These are phyloP conservation scores for Microcos paniculata DNA, from an alignment of 345 rosid species.

Conservation along the genomic window DNA sequence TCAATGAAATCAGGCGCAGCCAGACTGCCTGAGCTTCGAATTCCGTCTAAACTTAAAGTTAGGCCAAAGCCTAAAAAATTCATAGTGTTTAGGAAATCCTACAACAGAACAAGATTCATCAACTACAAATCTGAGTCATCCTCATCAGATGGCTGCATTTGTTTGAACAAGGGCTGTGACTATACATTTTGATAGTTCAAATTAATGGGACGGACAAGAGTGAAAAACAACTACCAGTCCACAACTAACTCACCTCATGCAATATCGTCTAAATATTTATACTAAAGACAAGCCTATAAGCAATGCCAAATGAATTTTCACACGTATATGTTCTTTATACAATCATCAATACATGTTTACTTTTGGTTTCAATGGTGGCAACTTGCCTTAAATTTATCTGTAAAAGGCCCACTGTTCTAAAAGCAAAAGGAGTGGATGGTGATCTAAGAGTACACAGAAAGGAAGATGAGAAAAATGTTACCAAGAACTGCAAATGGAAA, in stretches of 20 bases:
- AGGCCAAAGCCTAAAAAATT: background rate
- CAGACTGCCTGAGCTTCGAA: background rate
- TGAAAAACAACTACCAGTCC: constrained; percentile 7
- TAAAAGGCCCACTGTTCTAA: background rate
- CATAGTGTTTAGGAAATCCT: background rate
- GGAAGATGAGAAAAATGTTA: background rate
- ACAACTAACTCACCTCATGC: constrained; percentile 8
- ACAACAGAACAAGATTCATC: background rate
- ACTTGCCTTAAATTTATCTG: background rate
- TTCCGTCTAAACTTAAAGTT: background rate
- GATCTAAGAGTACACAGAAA: background rate
- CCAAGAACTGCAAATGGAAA: background rate
- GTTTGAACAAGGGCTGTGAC: too few relatives aligned
- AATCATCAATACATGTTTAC: background rate
- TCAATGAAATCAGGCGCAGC: constrained; percentile 2
- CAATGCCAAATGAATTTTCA: background rate
- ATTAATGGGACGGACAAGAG: background rate
- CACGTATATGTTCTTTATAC: background rate
- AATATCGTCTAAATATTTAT: background rate
- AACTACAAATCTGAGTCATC: background rate
- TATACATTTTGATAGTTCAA: too few relatives aligned
- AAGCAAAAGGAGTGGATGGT: background rate
- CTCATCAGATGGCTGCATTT: too few relatives aligned
- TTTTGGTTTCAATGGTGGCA: background rate
- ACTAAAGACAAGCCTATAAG: background rate